Base-by-base conservation (phyloP, 805 yeast genomes). In the Clavispora santaluciae region DNA sequence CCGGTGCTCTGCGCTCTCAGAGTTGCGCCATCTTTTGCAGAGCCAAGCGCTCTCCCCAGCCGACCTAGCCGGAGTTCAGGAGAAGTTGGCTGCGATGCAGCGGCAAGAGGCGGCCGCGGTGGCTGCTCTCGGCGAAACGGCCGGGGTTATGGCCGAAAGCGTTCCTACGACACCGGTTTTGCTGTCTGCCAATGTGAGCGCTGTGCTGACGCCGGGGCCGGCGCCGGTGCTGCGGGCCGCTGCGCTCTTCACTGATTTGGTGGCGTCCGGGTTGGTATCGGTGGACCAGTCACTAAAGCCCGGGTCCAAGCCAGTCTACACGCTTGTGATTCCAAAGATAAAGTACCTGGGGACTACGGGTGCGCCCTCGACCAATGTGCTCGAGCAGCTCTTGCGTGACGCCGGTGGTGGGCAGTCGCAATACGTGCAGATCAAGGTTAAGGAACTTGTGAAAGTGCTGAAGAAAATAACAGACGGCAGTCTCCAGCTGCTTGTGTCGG, bases 1-100 rank as follows among this genome's bases (percentile, higher is more conserved):
- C 33, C 59, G 77, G 34, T 63, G 64, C 40, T 63, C 65, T 29
- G 73, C 77, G 4, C 63, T 78, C 45, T 57, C 57, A 28, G 74
- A 75, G 47, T 60, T 78, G 41, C 63, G 65, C 26, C 48, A 40
- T 13, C 62, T 77, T 22, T 56, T 78, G 33, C 57, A 61, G 13
- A 64, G 56, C 43, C 71, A 64, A 42, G 47, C 50, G 12, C 58
- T 71, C 59, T 59, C 56, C 34, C 54, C 55, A 11, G 48, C 51
- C 13, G 73, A 70, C 26, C 57, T 72, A 38, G 46, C 50, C 25
- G 67, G 66, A 1, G 66, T 72, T 5, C 70, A 64, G 46, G 46
- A 49, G n/a, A 68, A 66, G 43, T 51, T 72, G 26, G 57, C 59
- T 34, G 54, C 51, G n/a, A 64, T 72, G 42, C 63, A 61, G 46